Conservation (phyloP, 495 filamentous ascomycete genomes). For the Trichoderma parareesei region DNA sequence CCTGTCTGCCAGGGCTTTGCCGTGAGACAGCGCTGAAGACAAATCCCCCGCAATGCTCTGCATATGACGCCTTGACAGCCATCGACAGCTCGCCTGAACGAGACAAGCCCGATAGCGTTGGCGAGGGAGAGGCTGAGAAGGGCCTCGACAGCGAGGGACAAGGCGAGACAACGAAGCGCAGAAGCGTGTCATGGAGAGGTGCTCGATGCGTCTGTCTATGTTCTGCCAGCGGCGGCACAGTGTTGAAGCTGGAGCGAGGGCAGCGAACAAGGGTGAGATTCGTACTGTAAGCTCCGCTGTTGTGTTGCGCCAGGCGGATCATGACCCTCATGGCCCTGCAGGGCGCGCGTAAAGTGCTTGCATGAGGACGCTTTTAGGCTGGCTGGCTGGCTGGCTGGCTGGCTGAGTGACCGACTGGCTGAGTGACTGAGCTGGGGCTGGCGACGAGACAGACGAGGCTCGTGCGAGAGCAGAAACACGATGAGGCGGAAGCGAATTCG, state of each 20-base stretch:
- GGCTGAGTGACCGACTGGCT: background rate
- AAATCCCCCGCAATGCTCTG: constrained; percentile 2
- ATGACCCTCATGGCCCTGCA: background rate
- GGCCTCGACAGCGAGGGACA: background rate
- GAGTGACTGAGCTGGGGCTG: background rate
- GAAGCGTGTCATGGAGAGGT: background rate
- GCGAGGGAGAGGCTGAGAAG: background rate
- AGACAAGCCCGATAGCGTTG: background rate
- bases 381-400: background rate
- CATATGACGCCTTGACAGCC: background rate
- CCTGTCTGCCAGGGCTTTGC: background rate
- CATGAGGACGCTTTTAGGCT: background rate
- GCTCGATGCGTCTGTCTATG: background rate
- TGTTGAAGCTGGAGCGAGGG: background rate
- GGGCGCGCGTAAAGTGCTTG: constrained; percentile 2
- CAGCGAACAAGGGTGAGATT: background rate
- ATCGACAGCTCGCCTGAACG: background rate
- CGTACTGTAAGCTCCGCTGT: background rate
- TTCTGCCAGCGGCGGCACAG: background rate
- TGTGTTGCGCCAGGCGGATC: background rate
- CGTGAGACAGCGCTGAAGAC: background rate
- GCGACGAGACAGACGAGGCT: background rate
- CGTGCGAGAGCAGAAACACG: no score
- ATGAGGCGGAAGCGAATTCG: background rate
- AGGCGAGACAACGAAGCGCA: background rate